phyloP scores from a whole-genome alignment of 345 rosid species.

The Lumnitzera racemosa region DNA sequence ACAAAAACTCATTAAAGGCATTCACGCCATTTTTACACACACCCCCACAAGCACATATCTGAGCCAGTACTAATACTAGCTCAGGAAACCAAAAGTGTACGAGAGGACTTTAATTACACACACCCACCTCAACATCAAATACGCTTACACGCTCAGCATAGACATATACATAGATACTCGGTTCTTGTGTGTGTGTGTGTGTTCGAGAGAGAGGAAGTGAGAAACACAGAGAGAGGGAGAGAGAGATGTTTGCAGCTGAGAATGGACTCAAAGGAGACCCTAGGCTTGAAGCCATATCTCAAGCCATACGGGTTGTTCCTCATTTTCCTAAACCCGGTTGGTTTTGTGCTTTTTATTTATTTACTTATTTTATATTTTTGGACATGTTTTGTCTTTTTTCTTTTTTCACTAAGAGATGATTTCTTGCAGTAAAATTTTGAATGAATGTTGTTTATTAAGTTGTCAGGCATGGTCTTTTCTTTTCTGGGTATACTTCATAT shows the following conservation, averaged over 20 bases:
- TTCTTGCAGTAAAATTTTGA: neutral
- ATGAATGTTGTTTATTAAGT: no score
- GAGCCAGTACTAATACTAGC: no score
- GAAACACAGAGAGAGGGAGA: neutral
- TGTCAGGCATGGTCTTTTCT: no score
- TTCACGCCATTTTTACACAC: neutral
- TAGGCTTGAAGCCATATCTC: constrained; percentile 51
- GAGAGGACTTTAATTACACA: neutral
- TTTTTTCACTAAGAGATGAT: neutral
- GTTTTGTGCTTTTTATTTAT: no score
- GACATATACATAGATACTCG: neutral
- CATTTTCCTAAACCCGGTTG: constrained; percentile 70
- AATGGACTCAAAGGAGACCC: constrained; percentile 76
- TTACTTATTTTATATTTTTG: neutral
- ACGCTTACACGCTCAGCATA: neutral
- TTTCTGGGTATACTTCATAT: no score
- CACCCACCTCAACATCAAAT: constrained; percentile 1
- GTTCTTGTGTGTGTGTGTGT: no score
- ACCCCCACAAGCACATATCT: no score
- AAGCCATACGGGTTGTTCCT: constrained; percentile 66
- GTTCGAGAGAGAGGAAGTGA: neutral
- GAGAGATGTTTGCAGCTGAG: constrained; percentile 63
- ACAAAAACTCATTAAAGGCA: neutral
- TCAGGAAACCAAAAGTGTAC: no score
- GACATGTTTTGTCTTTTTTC: neutral